Percentiles rank a stretch among this genome's conserved stretches.
phyloP scores from a whole-genome alignment of 768 basidiomycete species.

The Pleurotus sapidus region DNA sequence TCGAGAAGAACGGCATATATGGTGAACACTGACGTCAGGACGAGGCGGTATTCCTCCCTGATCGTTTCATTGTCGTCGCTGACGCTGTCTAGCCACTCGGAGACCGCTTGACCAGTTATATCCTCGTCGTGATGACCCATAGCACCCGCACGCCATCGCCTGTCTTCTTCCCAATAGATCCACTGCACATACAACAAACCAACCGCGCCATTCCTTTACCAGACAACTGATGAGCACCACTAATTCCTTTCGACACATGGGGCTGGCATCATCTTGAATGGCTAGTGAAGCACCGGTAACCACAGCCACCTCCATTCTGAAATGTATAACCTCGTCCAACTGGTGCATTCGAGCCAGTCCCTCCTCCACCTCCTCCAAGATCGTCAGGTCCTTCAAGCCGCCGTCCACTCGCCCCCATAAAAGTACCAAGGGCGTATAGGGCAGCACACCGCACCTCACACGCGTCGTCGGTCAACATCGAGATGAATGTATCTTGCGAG shows the following conservation, averaged over 20 bases:
- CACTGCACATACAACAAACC: slow-evolving; percentile 96
- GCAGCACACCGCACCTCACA: slow-evolving; percentile 93
- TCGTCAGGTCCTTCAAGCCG: slow-evolving; percentile 46
- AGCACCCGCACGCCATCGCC: slow-evolving; percentile 51
- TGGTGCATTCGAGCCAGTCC: slow-evolving; percentile 81
- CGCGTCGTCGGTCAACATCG: slow-evolving; percentile 79
- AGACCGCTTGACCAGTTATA: slow-evolving; percentile 64
- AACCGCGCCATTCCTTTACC: slow-evolving; percentile 95
- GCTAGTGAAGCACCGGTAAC: slow-evolving; percentile 86
- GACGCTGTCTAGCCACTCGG: slow-evolving; percentile 76
- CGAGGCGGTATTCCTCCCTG: slow-evolving; percentile 76
- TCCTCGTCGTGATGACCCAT: slow-evolving; percentile 59
- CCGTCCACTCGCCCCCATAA: slow-evolving; percentile 81
- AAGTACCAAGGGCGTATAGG: slow-evolving; percentile 88
- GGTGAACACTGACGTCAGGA: slow-evolving; percentile 92
- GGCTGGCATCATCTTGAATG: slow-evolving; percentile 91
- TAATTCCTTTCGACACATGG: slow-evolving; percentile 94
- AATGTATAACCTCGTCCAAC: slow-evolving; percentile 74
- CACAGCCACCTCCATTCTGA: slow-evolving; percentile 88
- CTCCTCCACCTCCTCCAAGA: slow-evolving; percentile 73
- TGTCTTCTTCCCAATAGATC: slow-evolving; percentile 93
- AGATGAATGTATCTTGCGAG: slow-evolving; percentile 80
- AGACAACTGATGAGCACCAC: slow-evolving; percentile 88
- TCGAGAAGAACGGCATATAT: slow-evolving; percentile 88
- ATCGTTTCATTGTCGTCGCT: slow-evolving; percentile 55